phyloP scores from a whole-genome alignment of 2,329 filamentous ascomycete species.

The Colletotrichum noveboracense region DNA sequence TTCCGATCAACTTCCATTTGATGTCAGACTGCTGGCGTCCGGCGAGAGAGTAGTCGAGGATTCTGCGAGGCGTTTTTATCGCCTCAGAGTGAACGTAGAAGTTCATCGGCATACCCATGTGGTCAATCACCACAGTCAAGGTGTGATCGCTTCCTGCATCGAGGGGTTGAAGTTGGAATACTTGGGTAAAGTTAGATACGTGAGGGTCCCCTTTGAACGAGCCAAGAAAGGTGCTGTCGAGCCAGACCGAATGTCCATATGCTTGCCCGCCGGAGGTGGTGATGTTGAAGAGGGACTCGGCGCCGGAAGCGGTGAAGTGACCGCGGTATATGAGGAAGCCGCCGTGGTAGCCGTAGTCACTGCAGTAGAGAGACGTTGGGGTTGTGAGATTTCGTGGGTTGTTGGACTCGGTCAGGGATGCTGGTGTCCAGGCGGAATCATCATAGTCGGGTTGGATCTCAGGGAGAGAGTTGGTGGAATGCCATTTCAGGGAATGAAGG shows the following conservation, averaged over 20 bases:
- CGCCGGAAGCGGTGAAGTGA: slow-evolving; percentile 64
- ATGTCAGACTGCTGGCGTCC: slow-evolving; percentile 52
- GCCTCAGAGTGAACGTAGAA: slow-evolving; percentile 57
- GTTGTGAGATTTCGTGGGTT: slow-evolving; percentile 49
- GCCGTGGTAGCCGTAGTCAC: slow-evolving; percentile 73
- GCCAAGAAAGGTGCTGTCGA: slow-evolving; percentile 58
- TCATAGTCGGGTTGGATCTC: slow-evolving; percentile 25
- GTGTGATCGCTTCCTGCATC: slow-evolving; percentile 56
- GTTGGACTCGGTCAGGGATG: slow-evolving; percentile 29
- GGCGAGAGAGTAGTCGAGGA: slow-evolving; percentile 59
- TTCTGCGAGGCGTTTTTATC: slow-evolving; percentile 64
- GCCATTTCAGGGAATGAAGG: slow-evolving; percentile 6
- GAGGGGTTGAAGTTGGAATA: slow-evolving; percentile 48
- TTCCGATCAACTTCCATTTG: slow-evolving; percentile 67
- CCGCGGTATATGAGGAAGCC: slow-evolving; percentile 71
- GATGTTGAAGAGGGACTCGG: slow-evolving; percentile 59
- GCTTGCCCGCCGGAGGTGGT: slow-evolving; percentile 67
- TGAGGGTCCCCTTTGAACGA: neutral
- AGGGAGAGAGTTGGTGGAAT: slow-evolving; percentile 25
- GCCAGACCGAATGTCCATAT: slow-evolving; percentile 68
- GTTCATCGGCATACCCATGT: slow-evolving; percentile 71
- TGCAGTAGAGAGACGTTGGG: slow-evolving; percentile 66
- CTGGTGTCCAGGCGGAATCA: slow-evolving; percentile 50
- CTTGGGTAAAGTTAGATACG: slow-evolving; percentile 18
- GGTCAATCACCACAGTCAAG: slow-evolving; percentile 72